Percentiles rank a stretch among this genome's conserved stretches.
Evolutionary conservation across 306 rosid species (phyloP).

Genomic region (Dalbergia cochinchinensis): DNA sequence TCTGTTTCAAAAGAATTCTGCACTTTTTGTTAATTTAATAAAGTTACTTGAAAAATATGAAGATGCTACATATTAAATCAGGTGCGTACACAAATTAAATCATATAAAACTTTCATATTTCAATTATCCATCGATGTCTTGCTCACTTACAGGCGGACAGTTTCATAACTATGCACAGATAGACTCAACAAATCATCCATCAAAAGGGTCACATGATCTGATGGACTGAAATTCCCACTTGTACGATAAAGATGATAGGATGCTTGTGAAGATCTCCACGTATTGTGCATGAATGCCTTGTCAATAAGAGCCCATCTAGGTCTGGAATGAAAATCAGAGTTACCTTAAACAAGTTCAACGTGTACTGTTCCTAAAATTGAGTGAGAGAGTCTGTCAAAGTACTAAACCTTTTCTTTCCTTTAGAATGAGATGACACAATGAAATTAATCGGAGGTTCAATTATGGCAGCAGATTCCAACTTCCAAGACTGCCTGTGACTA

Average conservation of each 20-base stretch:
- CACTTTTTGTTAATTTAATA: constrained; percentile 16
- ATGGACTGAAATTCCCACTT: constrained; percentile 72
- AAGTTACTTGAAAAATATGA: not conserved
- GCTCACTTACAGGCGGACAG: constrained; percentile 90
- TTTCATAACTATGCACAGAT: constrained; percentile 87
- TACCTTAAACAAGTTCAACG: constrained; percentile 17
- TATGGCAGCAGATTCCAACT: constrained; percentile 95
- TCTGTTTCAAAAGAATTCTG: constrained; percentile 34
- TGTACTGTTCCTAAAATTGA: constrained; percentile 37
- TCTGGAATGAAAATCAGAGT: constrained; percentile 57
- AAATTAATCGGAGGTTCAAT: constrained; percentile 92
- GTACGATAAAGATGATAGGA: constrained; percentile 88
- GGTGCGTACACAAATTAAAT: not conserved
- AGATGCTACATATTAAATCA: constrained; percentile 12
- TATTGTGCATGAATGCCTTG: constrained; percentile 97
- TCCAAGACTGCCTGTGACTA: constrained; percentile 99
- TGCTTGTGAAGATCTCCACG: constrained; percentile 99
- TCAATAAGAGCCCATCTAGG: constrained; percentile 99
- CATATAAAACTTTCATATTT: constrained; percentile 24
- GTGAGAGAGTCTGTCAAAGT: constrained; percentile 27
- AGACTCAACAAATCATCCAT: constrained; percentile 86
- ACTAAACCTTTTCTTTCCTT: constrained; percentile 88
- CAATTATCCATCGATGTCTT: constrained; percentile 16
- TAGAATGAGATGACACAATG: constrained; percentile 79
- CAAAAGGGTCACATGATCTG: constrained; percentile 82